A percentile compares a stretch with the other conserved stretches of the same genome.
Conservation (phyloP, 73 alveolate genomes). For the Durusdinium trenchii region DNA sequence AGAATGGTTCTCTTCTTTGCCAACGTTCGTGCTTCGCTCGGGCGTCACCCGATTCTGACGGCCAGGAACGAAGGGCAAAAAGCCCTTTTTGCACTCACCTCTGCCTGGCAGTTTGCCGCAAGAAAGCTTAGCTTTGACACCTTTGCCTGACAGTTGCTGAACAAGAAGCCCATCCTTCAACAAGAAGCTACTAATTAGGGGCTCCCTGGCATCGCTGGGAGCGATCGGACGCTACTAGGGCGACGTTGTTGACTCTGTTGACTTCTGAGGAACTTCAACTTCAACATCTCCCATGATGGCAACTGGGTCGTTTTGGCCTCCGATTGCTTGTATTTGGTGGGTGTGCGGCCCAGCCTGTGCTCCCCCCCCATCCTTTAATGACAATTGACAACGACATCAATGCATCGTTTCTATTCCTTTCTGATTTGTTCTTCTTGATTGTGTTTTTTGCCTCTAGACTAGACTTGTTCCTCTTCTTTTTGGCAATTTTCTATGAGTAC, state of each 20-base stretch:
- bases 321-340: slow-evolving; percentile 58
- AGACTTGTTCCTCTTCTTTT: too few relatives aligned
- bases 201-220: too few relatives aligned
- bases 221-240: too few relatives aligned
- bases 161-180: background rate
- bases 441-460: too few relatives aligned
- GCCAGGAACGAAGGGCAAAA: slow-evolving; percentile 80
- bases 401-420: too few relatives aligned
- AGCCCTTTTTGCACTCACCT: slow-evolving; percentile 68
- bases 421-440: too few relatives aligned
- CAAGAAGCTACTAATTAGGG: too few relatives aligned
- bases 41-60: too few relatives aligned
- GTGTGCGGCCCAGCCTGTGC: background rate
- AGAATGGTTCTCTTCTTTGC: too few relatives aligned
- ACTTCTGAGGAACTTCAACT: slow-evolving; percentile 66
- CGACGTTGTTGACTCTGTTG: background rate
- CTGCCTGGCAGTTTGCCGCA: slow-evolving; percentile 69
- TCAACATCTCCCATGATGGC: slow-evolving; percentile 88
- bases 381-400: too few relatives aligned
- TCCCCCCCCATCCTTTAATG: background rate
- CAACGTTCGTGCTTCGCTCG: background rate
- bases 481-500: too few relatives aligned
- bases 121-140: background rate
- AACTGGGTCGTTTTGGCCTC: slow-evolving; percentile 90
- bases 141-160: background rate